A percentile compares a stretch with the other conserved stretches of the same genome.
These are phyloP conservation scores for Ceratobasidium sp. DNA, from an alignment of 1,284 basidiomycete species.

Conservation along the genomic window DNA sequence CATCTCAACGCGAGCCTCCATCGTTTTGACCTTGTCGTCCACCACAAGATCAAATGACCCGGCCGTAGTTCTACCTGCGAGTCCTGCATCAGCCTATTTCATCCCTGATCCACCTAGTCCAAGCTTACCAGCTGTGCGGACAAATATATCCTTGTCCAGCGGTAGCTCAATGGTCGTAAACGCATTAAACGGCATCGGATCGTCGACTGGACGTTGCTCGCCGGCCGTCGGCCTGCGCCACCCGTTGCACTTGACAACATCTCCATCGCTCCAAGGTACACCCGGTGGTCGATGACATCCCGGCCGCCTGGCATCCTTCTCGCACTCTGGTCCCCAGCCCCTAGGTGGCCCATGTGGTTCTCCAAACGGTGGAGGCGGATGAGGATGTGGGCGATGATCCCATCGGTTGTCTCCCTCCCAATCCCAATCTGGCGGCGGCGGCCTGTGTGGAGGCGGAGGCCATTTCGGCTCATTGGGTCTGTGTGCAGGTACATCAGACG, in stretches of 20 bases:
- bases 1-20: conserved; percentile 34
- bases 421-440: conserved; percentile 8
- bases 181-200: conserved; percentile 33
- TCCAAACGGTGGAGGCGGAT: conserved; percentile 3
- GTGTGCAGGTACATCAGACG: background rate
- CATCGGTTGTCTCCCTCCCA: conserved; percentile 20
- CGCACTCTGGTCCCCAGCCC: conserved; percentile 30
- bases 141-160: conserved; percentile 17
- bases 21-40: conserved; percentile 30
- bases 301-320: background rate
- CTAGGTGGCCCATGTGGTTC: background rate
- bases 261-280: conserved; percentile 10
- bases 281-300: conserved; percentile 30
- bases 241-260: conserved; percentile 20
- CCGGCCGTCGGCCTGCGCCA: conserved; percentile 17
- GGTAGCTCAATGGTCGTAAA: conserved; percentile 28
- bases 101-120: background rate
- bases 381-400: background rate
- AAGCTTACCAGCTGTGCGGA: conserved; percentile 21
- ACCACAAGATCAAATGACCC: conserved; percentile 23
- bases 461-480: background rate
- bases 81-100: background rate
- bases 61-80: conserved; percentile 10
- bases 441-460: no score
- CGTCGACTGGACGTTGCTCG: conserved; percentile 16